A percentile compares a stretch with the other conserved stretches of the same genome.
Conservation (phyloP, 2,329 filamentous ascomycete species). For the Ophiostoma angusticollis region DNA sequence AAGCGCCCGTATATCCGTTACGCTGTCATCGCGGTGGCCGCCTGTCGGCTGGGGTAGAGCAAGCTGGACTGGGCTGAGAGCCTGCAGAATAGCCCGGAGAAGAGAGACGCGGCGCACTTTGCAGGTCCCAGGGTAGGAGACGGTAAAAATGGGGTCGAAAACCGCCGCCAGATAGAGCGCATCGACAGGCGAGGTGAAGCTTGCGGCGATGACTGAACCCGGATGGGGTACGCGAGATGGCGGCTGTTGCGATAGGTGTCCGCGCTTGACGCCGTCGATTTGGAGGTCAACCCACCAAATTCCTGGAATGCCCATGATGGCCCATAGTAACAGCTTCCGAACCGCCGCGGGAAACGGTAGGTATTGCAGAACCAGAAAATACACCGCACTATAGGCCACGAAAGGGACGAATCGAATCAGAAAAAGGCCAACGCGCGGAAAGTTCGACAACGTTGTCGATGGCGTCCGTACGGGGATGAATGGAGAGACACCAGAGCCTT, state of each 20-base stretch:
- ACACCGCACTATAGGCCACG: constrained; percentile 50
- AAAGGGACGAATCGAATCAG: constrained; percentile 69
- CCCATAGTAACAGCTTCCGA: constrained; percentile 80
- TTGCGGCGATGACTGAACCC: constrained; percentile 73
- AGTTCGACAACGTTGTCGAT: constrained; percentile 43
- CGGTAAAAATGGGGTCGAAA: constrained; percentile 89
- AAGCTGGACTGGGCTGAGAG: constrained; percentile 49
- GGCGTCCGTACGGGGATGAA: constrained; percentile 73
- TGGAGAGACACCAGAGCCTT: constrained; percentile 89
- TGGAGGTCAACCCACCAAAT: constrained; percentile 99
- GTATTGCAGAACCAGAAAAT: constrained; percentile 74
- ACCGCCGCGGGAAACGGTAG: constrained; percentile 46
- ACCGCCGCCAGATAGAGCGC: constrained; percentile 88
- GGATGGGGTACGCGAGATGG: constrained; percentile 62
- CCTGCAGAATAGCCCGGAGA: constrained; percentile 58
- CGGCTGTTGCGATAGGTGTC: constrained; percentile 66
- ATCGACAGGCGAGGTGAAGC: constrained; percentile 86
- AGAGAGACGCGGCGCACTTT: constrained; percentile 68
- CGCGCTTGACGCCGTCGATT: constrained; percentile 89
- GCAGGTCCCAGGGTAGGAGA: constrained; percentile 62
- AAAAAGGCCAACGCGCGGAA: constrained; percentile 62
- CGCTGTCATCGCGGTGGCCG: constrained; percentile 23
- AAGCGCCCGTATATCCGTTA: constrained; percentile 52
- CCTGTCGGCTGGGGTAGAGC: constrained; percentile 27
- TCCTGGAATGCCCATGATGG: constrained; percentile 73